Evolutionary conservation across 345 rosid genomes (phyloP).

Genomic region (Microthlaspi erraticum): DNA sequence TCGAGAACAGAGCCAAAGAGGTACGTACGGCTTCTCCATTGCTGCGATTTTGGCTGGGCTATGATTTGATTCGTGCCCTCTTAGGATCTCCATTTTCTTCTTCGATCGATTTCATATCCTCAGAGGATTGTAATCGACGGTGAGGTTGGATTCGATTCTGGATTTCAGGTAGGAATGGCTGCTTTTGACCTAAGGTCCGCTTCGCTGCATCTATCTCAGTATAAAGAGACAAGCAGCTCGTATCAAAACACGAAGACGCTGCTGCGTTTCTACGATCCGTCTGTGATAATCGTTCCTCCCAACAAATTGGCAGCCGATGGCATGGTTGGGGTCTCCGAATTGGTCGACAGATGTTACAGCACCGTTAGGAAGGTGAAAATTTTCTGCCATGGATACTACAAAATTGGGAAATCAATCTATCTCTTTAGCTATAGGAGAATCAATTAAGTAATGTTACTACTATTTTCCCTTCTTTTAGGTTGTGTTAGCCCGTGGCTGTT

Average conservation of each 20-base stretch:
- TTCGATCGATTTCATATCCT: constrained; percentile 10
- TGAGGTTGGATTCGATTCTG: constrained; percentile 18
- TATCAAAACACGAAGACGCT: constrained; percentile 89
- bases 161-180: constrained; percentile 79
- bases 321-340: constrained; percentile 89
- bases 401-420: constrained; percentile 5
- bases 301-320: constrained; percentile 84
- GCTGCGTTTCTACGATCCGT: constrained; percentile 82
- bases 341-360: constrained; percentile 69
- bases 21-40: constrained; percentile 42
- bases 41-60: constrained; percentile 4
- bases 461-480: constrained; percentile 54
- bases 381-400: constrained; percentile 14
- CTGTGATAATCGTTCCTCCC: constrained; percentile 82
- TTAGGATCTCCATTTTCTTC: constrained; percentile 24
- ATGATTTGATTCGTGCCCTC: constrained; percentile 20
- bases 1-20: constrained; percentile 98
- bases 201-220: constrained; percentile 90
- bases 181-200: constrained; percentile 94
- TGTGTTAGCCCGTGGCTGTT: constrained; percentile 87
- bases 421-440: not conserved
- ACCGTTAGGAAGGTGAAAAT: constrained; percentile 77
- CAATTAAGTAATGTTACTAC: constrained; percentile 14
- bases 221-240: constrained; percentile 93
- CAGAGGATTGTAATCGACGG: not conserved